Conservation (phyloP, 2,329 filamentous ascomycete species). For the Madurella mycetomatis region DNA sequence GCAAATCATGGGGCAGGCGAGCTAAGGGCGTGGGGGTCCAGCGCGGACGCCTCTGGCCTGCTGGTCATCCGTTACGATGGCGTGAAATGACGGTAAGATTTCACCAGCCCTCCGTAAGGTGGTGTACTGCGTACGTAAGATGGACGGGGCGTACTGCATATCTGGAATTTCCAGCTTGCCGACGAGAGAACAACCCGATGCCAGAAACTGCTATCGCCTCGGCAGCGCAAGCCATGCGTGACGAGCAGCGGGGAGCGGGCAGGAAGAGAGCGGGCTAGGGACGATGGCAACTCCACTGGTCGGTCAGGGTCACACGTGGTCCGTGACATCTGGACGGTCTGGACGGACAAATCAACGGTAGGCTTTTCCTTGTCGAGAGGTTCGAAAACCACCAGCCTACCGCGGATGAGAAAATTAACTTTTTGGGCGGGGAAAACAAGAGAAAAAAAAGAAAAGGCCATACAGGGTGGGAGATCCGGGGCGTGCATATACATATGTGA, state of each 20-base stretch:
- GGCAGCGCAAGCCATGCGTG: not conserved
- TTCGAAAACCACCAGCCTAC: not conserved
- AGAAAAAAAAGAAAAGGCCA: not conserved
- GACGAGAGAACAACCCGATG: not conserved
- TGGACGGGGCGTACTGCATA: no score
- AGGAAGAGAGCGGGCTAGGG: not conserved
- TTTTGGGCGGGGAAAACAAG: not conserved
- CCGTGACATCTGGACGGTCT: slow-evolving; percentile 1
- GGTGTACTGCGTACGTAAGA: no score
- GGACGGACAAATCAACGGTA: slow-evolving; percentile 3
- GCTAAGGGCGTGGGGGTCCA: not conserved
- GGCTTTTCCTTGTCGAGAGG: slow-evolving; percentile 3
- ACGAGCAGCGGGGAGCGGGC: not conserved
- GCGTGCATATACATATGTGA: not conserved
- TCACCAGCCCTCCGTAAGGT: no score
- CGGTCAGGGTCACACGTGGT: slow-evolving; percentile 19
- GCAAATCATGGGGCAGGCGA: not conserved
- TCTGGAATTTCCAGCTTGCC: no score
- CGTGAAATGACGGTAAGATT: no score
- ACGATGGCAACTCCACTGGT: slow-evolving; percentile 11
- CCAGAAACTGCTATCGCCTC: not conserved
- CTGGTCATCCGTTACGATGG: no score
- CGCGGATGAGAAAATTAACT: not conserved
- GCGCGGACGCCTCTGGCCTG: no score
- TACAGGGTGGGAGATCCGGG: not conserved